Evolutionary conservation across 139 green algal species (phyloP), one percentile per base, ranked within the genome.

Genomic region (Nannochloris sp.): DNA sequence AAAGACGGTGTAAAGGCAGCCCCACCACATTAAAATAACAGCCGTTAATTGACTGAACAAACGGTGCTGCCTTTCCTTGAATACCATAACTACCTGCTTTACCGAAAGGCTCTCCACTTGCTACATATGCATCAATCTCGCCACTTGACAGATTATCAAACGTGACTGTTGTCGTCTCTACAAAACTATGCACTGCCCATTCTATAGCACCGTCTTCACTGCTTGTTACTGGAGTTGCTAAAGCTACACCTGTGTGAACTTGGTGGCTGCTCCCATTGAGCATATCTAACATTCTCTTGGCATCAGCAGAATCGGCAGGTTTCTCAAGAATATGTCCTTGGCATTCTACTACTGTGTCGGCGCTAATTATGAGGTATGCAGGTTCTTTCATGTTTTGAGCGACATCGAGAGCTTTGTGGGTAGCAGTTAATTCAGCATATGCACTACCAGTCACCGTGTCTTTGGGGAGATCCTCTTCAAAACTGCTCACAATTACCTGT

Each of bases 1-100:
- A 60, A 29, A 91, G 80, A 24, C 19, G 27, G 25, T 87, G 68
- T n/a, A 72, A 6, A 6, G 60, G 87, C 35, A 95, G 88, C 9
- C 87, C 90, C 65, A 97, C 83, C 0, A 97, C 91, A 48, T 94
- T 96, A 74, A 89, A 96, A 71, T 92, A 97, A 75, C 83, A 91
- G 0, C 92, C 92, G 4, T 80, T 53, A 1, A 97, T 83, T 7
- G 69, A 54, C 51, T 74, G 74, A 6, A 97, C 89, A 56, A 96
- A 92, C 6, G 70, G 73, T 13, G 81, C 82, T 3, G 85, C 92
- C 3, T 73, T 47, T 5, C 90, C 87, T 63, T 97, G 89, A 35
- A 89, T 88, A 29, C 83, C 84, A 64, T 90, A 90, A 12, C 48
- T 59, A 27, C 85, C 86, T 15, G 88, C 88, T 72, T 95, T 95